These are phyloP conservation scores for Beauveria sp. DNA, from an alignment of 2,329 filamentous ascomycete species.

Conservation along the genomic window DNA sequence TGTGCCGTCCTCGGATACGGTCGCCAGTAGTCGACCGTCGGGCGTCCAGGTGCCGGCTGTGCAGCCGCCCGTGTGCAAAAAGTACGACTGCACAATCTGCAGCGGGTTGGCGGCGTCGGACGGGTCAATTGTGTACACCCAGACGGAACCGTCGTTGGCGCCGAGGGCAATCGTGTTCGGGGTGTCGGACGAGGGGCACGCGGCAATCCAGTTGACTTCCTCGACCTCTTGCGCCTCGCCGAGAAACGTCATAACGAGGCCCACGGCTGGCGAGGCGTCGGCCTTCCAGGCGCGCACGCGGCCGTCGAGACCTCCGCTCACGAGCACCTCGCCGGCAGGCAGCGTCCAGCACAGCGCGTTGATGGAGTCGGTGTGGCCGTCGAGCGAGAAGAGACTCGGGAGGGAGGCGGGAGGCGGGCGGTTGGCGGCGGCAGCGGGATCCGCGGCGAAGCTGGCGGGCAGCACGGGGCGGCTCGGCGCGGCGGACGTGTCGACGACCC, in stretches of 20 bases:
- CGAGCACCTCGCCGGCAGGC: slow-evolving; percentile 72
- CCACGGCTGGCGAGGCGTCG: slow-evolving; percentile 32
- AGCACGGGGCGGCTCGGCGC: slow-evolving; percentile 58
- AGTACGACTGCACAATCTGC: slow-evolving; percentile 83
- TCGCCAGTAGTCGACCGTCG: slow-evolving; percentile 79
- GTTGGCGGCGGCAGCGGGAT: slow-evolving; percentile 51
- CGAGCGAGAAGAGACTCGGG: slow-evolving; percentile 61
- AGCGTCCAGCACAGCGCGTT: slow-evolving; percentile 80
- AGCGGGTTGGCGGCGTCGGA: slow-evolving; percentile 53
- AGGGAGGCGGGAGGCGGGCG: slow-evolving; percentile 47
- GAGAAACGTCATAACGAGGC: slow-evolving; percentile 52
- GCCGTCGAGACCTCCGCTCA: slow-evolving; percentile 86
- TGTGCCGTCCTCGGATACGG: slow-evolving; percentile 80
- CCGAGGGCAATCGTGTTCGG: slow-evolving; percentile 82
- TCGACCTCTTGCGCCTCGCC: slow-evolving; percentile 82
- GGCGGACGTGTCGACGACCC: slow-evolving; percentile 70
- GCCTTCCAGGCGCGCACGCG: slow-evolving; percentile 64
- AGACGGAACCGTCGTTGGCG: slow-evolving; percentile 84
- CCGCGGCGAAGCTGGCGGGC: slow-evolving; percentile 66
- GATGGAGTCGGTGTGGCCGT: slow-evolving; percentile 89
- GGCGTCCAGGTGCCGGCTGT: slow-evolving; percentile 88
- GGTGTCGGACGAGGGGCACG: slow-evolving; percentile 64
- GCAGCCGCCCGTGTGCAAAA: slow-evolving; percentile 77
- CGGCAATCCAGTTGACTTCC: slow-evolving; percentile 83
- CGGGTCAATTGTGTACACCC: slow-evolving; percentile 84